phyloP scores from a whole-genome alignment of 2,329 filamentous ascomycete genomes.

The Colletotrichum falcatum region DNA sequence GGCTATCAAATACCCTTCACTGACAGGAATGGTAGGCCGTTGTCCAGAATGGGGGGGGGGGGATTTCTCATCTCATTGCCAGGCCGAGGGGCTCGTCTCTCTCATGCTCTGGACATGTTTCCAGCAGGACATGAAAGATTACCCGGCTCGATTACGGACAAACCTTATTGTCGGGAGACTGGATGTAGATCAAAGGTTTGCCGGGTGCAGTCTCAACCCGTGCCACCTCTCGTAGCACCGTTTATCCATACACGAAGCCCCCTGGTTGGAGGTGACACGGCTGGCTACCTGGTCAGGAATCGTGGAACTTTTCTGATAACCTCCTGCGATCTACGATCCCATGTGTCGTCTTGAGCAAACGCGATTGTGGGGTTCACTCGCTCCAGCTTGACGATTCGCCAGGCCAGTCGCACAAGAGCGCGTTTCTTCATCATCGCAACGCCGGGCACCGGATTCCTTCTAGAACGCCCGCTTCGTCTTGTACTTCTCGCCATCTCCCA shows the following conservation, averaged over 20 bases:
- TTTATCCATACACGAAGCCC: neutral
- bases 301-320: neutral
- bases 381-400: neutral
- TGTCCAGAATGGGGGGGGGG: too few species aligned
- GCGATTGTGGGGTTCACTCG: neutral
- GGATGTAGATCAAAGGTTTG: conserved; percentile 18
- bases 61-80: neutral
- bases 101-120: neutral
- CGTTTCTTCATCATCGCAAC: neutral
- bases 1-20: conserved; percentile 22
- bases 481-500: accelerated
- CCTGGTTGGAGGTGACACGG: neutral
- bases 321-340: neutral
- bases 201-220: neutral
- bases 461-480: neutral
- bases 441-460: neutral
- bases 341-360: neutral
- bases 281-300: neutral
- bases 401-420: accelerated
- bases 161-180: conserved; percentile 8
- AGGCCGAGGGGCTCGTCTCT: neutral
- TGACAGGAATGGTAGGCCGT: conserved; percentile 2
- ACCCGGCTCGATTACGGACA: conserved; percentile 3
- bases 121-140: conserved; percentile 1
- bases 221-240: too few species aligned